Base-by-base conservation (phyloP, 441 rosid species). In the Bocquillonia castaneifolia region DNA sequence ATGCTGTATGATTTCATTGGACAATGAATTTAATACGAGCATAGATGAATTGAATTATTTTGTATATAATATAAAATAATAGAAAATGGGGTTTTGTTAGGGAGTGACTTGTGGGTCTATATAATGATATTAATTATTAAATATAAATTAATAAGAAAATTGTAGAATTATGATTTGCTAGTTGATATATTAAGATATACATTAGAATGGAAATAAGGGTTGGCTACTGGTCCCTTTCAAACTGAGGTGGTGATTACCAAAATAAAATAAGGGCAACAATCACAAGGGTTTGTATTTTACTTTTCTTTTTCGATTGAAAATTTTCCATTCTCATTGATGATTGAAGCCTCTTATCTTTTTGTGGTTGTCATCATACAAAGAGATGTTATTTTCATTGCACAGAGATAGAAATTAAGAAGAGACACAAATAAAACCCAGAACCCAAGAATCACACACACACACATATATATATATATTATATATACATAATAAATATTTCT, bases 191-290 rank as follows among this genome's bases (percentile, higher is more conserved):
- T 68, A 66, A 55, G 18, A 70, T 68, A 14, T 57, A 26, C 40
- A 58, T 76, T 57, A 28, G 59, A 80, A 70, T 55, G 73, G 84
- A 78, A 77, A 48, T 25, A 73, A 59, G 68, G 76, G 79, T 78
- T 79, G 84, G 85, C 82, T 68, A 51, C 69, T 59, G 62, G 85
- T 84, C 80, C 57, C 68, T 80, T 72, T 82, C 86, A 74, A 32
- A 63, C 54, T 54, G 69, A 66, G 82, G 76, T 75, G 79, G 77
- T 64, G 73, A 74, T 78, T 78, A 42, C 76, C 60, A 64, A 63
- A 82, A 67, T 69, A 67, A 71, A 80, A 75, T 69, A 69, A 71
- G 50, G 62, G 63, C 74, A 72, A 64, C 74, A 68, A 72, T 79
- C 78, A 74, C 53, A 71, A 44, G 71, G 42, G 32, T 59, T 61